phyloP scores from a whole-genome alignment of 345 rosid genomes.

The Euclidium syriacum region DNA sequence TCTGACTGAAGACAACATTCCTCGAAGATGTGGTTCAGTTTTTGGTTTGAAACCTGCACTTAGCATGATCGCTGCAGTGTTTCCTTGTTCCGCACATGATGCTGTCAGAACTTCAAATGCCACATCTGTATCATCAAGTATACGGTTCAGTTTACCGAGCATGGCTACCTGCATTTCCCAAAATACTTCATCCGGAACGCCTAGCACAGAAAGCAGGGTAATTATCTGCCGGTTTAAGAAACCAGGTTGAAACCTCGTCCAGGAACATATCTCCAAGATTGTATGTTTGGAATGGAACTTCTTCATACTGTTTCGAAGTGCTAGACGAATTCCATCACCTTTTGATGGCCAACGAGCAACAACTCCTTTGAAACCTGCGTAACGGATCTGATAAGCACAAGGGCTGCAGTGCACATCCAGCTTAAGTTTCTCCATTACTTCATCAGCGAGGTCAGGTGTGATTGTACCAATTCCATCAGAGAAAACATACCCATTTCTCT shows the following conservation, averaged over 20 bases:
- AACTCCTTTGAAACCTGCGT: conserved; percentile 87
- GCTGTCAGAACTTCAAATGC: conserved; percentile 83
- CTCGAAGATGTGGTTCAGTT: conserved; percentile 72
- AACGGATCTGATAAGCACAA: conserved; percentile 87
- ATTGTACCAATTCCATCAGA: conserved; percentile 90
- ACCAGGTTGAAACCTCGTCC: conserved; percentile 94
- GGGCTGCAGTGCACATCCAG: conserved; percentile 50
- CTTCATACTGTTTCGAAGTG: conserved; percentile 66
- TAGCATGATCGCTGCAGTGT: conserved; percentile 82
- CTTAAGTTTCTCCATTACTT: conserved; percentile 66
- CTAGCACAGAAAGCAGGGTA: conserved; percentile 56
- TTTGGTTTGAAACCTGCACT: conserved; percentile 84
- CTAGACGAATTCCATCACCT: conserved; percentile 53
- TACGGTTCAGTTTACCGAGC: conserved; percentile 55
- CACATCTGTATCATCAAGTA: conserved; percentile 58
- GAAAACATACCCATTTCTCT: conserved; percentile 55
- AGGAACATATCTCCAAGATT: conserved; percentile 72
- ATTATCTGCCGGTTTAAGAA: conserved; percentile 89
- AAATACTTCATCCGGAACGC: conserved; percentile 63
- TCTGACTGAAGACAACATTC: conserved; percentile 80
- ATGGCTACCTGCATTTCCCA: conserved; percentile 70
- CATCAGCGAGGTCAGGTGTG: conserved; percentile 72
- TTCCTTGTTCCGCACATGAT: conserved; percentile 74
- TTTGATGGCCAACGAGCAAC: conserved; percentile 88
- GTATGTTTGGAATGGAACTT: conserved; percentile 68